Percentiles rank a stretch among this genome's conserved stretches.
Conservation (phyloP, 2,329 filamentous ascomycete species). For the Ascochyta rabiei region DNA sequence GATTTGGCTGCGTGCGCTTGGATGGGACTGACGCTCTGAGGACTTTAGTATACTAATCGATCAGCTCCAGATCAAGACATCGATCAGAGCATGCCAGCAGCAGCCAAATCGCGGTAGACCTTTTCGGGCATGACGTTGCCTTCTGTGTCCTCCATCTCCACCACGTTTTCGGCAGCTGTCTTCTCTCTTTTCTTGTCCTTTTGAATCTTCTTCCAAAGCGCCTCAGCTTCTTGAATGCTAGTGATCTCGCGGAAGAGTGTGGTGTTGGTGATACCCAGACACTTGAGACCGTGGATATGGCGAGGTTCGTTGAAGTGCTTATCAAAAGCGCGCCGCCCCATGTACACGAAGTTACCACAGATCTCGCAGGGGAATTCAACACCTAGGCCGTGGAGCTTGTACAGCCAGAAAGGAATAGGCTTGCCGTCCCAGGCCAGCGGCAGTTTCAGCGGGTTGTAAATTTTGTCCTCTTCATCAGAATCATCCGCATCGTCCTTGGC, state of each 20-base stretch:
- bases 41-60: neutral
- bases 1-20: neutral
- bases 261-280: constrained; percentile 90
- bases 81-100: constrained; percentile 71
- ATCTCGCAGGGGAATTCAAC: constrained; percentile 96
- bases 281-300: constrained; percentile 92
- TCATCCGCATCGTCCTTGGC: constrained; percentile 70
- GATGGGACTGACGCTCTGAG: neutral
- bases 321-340: constrained; percentile 93
- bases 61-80: neutral
- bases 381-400: constrained; percentile 92
- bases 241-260: constrained; percentile 93
- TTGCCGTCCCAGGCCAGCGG: constrained; percentile 98
- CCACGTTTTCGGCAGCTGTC: constrained; percentile 78
- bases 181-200: constrained; percentile 79
- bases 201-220: constrained; percentile 92
- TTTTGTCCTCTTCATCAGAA: constrained; percentile 74
- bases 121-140: constrained; percentile 99
- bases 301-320: constrained; percentile 97
- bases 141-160: constrained; percentile 98
- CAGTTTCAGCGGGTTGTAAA: constrained; percentile 96
- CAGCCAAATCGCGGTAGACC: constrained; percentile 93
- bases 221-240: constrained; percentile 84
- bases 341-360: constrained; percentile 98
- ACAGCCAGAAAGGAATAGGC: constrained; percentile 98